Evolutionary conservation across 768 basidiomycete genomes (phyloP).

Genomic region (Leccinum longicurvipes): DNA sequence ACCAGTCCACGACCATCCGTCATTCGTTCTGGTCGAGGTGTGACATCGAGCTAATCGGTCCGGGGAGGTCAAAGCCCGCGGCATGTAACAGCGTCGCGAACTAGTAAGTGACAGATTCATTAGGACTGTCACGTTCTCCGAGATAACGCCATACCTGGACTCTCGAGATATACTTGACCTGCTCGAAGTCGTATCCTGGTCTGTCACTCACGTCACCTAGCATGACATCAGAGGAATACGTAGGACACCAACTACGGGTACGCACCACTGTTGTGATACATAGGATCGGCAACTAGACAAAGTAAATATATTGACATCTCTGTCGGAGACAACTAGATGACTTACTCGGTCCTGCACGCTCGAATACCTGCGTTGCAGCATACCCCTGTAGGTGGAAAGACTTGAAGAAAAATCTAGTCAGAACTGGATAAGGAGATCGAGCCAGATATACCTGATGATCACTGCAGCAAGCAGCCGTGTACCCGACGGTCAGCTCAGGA

Average conservation of each 20-base stretch:
- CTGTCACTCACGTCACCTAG: conserved; percentile 76
- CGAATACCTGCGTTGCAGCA: conserved; percentile 85
- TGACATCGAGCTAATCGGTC: not conserved
- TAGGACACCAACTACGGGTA: conserved; percentile 3
- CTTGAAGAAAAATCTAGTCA: conserved; percentile 32
- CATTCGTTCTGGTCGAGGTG: not conserved
- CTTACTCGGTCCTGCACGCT: conserved; percentile 73
- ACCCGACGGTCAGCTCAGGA: conserved; percentile 71
- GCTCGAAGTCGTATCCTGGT: conserved; percentile 78
- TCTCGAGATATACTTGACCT: conserved; percentile 80
- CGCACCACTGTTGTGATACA: conserved; percentile 82
- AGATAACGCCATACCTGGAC: conserved; percentile 57
- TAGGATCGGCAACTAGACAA: conserved; percentile 71
- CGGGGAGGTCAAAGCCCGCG: conserved; percentile 52
- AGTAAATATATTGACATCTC: not conserved
- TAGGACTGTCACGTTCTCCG: not conserved
- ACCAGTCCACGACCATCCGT: not conserved
- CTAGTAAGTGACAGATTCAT: conserved; percentile 31
- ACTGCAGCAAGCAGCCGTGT: conserved; percentile 81
- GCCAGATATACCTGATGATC: conserved; percentile 68
- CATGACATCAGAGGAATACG: not conserved
- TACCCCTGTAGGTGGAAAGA: conserved; percentile 81
- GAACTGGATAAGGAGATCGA: not conserved
- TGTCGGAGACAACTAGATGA: not conserved
- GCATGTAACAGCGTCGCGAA: conserved; percentile 69